These are phyloP conservation scores for Torulaspora gathmanii DNA, from an alignment of 805 yeast genomes.

Conservation along the genomic window DNA sequence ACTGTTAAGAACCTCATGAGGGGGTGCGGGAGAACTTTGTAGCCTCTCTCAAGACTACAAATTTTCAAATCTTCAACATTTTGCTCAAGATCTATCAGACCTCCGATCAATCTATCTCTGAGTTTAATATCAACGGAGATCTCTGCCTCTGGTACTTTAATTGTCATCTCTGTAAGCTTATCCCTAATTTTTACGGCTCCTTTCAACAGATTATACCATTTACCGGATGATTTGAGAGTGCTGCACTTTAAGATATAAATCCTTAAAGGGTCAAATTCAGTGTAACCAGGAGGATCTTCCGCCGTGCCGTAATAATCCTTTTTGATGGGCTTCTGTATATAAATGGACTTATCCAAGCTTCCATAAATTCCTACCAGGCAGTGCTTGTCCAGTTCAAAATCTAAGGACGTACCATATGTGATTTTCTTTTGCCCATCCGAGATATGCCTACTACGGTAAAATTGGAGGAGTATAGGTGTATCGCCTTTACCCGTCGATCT, in stretches of 20 bases:
- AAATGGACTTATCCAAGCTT: constrained; percentile 62
- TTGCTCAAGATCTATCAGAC: constrained; percentile 10
- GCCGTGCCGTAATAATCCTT: constrained; percentile 11
- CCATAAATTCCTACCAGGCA: constrained; percentile 54
- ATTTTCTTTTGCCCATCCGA: constrained; percentile 4
- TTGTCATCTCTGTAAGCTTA: constrained; percentile 41
- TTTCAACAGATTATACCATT: constrained; percentile 60
- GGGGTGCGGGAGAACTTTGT: constrained; percentile 23
- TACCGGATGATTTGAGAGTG: constrained; percentile 48
- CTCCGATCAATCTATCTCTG: constrained; percentile 9
- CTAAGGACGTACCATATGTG: constrained; percentile 25
- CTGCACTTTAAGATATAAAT: constrained; percentile 55
- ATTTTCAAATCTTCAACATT: constrained; percentile 18
- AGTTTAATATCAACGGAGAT: constrained; percentile 29
- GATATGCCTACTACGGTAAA: constrained; percentile 41
- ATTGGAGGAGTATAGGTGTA: constrained; percentile 57
- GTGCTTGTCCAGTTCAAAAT: constrained; percentile 29
- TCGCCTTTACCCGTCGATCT: constrained; percentile 51
- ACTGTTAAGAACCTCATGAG: constrained; percentile 24
- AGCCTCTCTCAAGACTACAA: constrained; percentile 19
- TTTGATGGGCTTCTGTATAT: constrained; percentile 24
- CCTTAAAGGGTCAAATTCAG: constrained; percentile 16
- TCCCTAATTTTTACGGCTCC: constrained; percentile 44
- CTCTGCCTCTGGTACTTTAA: constrained; percentile 43
- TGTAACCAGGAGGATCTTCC: constrained; percentile 11